A percentile compares a stretch with the other conserved stretches of the same genome.
These are phyloP conservation scores for Pestalotiopsis sp. DNA, from an alignment of 2,329 filamentous ascomycete species.

Conservation along the genomic window DNA sequence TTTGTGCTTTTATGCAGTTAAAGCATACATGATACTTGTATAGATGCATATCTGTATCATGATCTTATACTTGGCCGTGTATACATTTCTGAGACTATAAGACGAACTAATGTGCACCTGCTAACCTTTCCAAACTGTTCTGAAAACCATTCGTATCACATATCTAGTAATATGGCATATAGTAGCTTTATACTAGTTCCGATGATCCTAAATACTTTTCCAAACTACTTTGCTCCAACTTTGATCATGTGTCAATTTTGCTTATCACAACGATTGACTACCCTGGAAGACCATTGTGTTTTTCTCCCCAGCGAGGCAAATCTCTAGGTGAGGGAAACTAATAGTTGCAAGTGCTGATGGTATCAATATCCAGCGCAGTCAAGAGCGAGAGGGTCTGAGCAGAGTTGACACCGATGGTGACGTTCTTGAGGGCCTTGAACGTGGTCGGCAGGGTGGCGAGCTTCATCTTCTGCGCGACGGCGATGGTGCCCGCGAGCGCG, in stretches of 20 bases:
- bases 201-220: background rate
- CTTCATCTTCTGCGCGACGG: background rate
- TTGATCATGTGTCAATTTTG: background rate
- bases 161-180: background rate
- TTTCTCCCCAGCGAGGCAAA: background rate
- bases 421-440: background rate
- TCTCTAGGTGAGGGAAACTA: background rate
- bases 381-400: background rate
- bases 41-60: background rate
- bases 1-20: background rate
- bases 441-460: background rate
- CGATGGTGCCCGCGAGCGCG: background rate
- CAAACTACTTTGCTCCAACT: background rate
- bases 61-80: background rate
- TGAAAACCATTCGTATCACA: background rate
- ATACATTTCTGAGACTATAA: background rate
- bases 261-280: background rate
- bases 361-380: background rate
- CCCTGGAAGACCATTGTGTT: background rate
- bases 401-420: background rate
- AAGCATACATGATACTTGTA: background rate
- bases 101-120: background rate
- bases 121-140: too few species aligned
- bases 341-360: background rate
- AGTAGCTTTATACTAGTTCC: background rate